Percentiles rank a stretch among this genome's conserved stretches.
Conservation (phyloP, 2,329 filamentous ascomycete species). For the Beauveria australis region DNA sequence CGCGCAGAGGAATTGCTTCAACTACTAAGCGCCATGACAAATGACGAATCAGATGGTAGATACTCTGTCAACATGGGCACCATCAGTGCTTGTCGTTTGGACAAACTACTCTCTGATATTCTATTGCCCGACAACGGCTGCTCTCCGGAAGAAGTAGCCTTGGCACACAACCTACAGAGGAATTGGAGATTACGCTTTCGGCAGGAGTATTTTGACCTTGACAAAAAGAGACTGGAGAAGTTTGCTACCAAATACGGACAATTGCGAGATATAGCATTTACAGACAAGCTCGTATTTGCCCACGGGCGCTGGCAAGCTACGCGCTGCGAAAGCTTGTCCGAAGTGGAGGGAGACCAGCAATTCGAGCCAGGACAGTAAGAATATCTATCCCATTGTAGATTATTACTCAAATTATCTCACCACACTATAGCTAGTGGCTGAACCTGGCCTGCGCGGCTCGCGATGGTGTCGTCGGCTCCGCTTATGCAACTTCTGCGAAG, state of each 20-base stretch:
- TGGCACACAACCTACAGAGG: conserved; percentile 25
- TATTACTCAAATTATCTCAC: background rate
- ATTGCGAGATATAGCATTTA: conserved; percentile 34
- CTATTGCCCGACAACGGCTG: conserved; percentile 19
- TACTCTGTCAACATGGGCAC: conserved; percentile 30
- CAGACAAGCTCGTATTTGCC: conserved; percentile 21
- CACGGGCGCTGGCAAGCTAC: conserved; percentile 30
- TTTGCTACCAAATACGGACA: conserved; percentile 27
- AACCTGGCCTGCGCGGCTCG: conserved; percentile 47
- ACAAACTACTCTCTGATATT: conserved; percentile 36
- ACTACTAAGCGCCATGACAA: conserved; percentile 31
- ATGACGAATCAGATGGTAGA: conserved; percentile 27
- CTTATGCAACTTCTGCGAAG: conserved; percentile 36
- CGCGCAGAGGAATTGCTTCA: conserved; percentile 27
- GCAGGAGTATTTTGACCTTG: conserved; percentile 36
- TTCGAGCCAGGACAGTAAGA: conserved; percentile 44
- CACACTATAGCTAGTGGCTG: conserved; percentile 44
- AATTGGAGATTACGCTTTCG: conserved; percentile 36
- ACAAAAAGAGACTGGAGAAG: conserved; percentile 31
- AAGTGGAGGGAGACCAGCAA: conserved; percentile 30
- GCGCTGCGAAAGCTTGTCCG: conserved; percentile 27
- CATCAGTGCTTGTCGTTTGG: conserved; percentile 30
- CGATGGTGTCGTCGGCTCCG: conserved; percentile 44
- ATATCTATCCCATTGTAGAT: background rate
- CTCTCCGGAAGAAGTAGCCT: conserved; percentile 21